Evolutionary conservation across 192 early-diverging fungal species (phyloP).

Genomic region (Podila horticola): DNA sequence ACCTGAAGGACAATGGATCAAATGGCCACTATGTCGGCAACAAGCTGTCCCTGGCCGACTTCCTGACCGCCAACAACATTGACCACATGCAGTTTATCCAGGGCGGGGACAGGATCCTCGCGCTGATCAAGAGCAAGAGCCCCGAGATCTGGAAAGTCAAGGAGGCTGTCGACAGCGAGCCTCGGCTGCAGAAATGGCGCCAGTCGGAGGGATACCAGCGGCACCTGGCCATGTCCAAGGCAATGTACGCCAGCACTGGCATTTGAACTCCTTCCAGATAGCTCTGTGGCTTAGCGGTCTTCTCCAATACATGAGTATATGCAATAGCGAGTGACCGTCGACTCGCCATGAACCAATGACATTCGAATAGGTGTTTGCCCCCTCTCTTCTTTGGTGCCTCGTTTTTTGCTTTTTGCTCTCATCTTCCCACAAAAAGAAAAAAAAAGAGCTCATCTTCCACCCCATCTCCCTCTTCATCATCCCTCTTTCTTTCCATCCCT

Average conservation of each 20-base stretch:
- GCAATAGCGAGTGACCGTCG: no score
- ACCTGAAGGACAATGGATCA: constrained; percentile 38
- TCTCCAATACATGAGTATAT: neutral
- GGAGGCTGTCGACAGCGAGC: constrained; percentile 25
- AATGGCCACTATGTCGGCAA: constrained; percentile 43
- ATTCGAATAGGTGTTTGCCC: no score
- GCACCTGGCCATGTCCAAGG: neutral
- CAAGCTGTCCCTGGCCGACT: constrained; percentile 29
- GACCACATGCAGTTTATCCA: constrained; percentile 14
- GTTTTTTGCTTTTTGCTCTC: neutral
- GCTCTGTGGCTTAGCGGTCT: no score
- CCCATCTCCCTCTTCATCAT: neutral
- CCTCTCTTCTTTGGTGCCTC: no score
- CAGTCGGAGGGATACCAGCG: constrained; percentile 29
- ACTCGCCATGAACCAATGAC: no score
- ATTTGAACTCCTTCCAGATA: constrained; percentile 2
- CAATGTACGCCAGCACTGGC: constrained; percentile 15
- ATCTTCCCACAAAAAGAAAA: neutral
- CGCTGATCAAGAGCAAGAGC: constrained; percentile 9
- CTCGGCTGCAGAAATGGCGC: constrained; percentile 25
- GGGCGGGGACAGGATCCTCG: constrained; percentile 19
- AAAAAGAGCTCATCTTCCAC: neutral
- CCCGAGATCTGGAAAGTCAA: constrained; percentile 45
- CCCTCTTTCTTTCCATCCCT: neutral
- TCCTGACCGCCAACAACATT: constrained; percentile 25